Evolutionary conservation across 176 grass and related monocot species (phyloP), one percentile per base, ranked within the genome.

Genomic region (Pontederia paniculata): DNA sequence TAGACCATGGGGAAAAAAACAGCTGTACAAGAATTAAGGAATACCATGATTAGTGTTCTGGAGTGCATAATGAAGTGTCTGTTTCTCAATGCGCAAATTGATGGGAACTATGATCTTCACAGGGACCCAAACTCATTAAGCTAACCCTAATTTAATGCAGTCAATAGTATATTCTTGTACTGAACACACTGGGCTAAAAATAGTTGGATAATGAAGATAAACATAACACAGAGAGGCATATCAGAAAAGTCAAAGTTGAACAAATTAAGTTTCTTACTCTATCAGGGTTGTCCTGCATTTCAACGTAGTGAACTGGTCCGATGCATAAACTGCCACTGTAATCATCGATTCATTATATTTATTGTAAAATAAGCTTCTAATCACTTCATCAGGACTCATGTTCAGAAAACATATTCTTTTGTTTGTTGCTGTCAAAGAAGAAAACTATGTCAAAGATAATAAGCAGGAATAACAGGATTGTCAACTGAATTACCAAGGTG

Each of bases 331-430:
- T 57, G 85, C 83, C 65, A 88, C 77, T 0, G 85, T 84, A 65
- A 88, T 84, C 65, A 83, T 73, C 16, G 85, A 83, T 20, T 84
- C 76, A 0, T 83, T 80, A 63, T 88, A 83, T 61, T 83, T 80
- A 52, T 89, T 89, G 46, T 89, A 84, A 73, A 89, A 89, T 72
- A 84, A 64, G 60, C 80, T 89, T 70, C 80, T 77, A 57, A 89
- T 89, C 67, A 89, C 85, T 69, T 89, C 77, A 77, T 80, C 80
- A 0, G 76, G 77, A 47, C 85, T 77, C 77, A 84, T 77, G 79
- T 89, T 89, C 85, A 89, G 77, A 67, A 83, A 80, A 80, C 85
- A 89, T 65, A 88, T 84, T n/a, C 62, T 77, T 58, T 80, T 77
- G 70, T 89, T 89, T 56, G 85, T 84, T 68, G 73, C 85, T 89